Evolutionary conservation across 208 protist genomes (phyloP).

Genomic region (Plasmodiophora brassicae): DNA sequence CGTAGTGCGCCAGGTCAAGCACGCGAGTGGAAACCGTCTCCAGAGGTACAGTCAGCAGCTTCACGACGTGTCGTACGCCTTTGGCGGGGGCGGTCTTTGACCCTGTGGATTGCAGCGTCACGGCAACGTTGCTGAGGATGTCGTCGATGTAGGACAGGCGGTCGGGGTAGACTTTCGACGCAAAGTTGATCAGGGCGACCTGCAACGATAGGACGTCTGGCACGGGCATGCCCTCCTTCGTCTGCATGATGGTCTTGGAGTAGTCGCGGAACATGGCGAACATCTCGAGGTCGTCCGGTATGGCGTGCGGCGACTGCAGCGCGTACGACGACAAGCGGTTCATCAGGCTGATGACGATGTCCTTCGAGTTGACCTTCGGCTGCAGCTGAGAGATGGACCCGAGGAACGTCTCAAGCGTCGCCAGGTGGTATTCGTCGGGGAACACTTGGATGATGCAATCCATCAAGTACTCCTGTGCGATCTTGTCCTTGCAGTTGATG

Average conservation of each 20-base stretch:
- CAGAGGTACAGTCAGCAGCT: constrained; percentile 63
- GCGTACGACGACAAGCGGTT: not conserved
- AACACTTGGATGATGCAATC: constrained; percentile 95
- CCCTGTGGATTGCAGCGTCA: constrained; percentile 31
- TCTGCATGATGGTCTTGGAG: constrained; percentile 56
- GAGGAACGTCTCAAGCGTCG: constrained; percentile 78
- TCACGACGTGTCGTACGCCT: constrained; percentile 40
- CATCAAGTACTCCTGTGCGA: constrained; percentile 96
- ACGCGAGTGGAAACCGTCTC: constrained; percentile 64
- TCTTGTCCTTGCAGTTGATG: constrained; percentile 83
- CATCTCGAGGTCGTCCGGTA: constrained; percentile 55
- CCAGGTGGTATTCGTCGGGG: constrained; percentile 93
- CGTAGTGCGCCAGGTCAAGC: constrained; percentile 68
- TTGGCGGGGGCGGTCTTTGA: not conserved
- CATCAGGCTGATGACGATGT: constrained; percentile 15
- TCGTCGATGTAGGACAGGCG: constrained; percentile 62
- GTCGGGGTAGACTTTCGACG: constrained; percentile 62
- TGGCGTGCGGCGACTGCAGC: not conserved
- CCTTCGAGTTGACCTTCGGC: constrained; percentile 57
- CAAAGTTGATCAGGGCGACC: constrained; percentile 63
- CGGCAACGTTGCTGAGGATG: constrained; percentile 42
- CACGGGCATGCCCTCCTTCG: constrained; percentile 43
- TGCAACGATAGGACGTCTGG: constrained; percentile 62
- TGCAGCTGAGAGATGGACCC: constrained; percentile 66
- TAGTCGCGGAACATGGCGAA: constrained; percentile 62